Conservation (phyloP, 129 eudicot species). For the Dittrichia graveolens region DNA sequence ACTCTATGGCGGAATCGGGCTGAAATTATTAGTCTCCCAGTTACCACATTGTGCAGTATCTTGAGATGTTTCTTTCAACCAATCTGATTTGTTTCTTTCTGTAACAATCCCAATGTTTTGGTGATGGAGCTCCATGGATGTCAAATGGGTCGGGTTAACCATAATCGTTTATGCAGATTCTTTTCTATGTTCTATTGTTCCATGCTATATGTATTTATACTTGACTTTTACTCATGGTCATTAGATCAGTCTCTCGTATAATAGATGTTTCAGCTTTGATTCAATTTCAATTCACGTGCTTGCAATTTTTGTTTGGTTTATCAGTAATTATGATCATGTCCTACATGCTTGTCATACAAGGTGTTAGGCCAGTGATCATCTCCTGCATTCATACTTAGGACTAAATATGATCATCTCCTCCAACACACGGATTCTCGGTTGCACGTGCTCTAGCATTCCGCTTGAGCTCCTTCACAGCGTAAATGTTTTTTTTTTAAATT, state of each 20-base stretch:
- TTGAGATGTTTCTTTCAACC: slow-evolving; percentile 7
- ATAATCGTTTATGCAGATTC: slow-evolving; percentile 40
- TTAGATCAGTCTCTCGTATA: slow-evolving; percentile 6
- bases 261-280: neutral
- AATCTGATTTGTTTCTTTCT: neutral
- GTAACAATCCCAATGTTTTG: neutral
- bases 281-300: neutral
- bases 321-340: neutral
- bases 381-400: too few relatives aligned
- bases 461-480: too few relatives aligned
- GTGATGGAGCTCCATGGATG: slow-evolving; percentile 1
- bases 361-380: neutral
- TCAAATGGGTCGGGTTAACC: slow-evolving; percentile 7
- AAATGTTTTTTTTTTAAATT: too few relatives aligned
- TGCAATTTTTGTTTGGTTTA: neutral
- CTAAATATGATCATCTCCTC: too few relatives aligned
- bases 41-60: slow-evolving; percentile 27
- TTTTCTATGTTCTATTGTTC: slow-evolving; percentile 34
- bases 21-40: slow-evolving; percentile 16
- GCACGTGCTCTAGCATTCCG: too few relatives aligned
- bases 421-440: too few relatives aligned
- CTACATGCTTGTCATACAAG: neutral
- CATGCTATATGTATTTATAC: slow-evolving; percentile 34
- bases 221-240: slow-evolving; percentile 2
- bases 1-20: slow-evolving; percentile 78